Percentiles rank a stretch among this genome's conserved stretches.
Conservation (phyloP, 371 early-diverging fungal species). For the Rhizomucor miehei region DNA sequence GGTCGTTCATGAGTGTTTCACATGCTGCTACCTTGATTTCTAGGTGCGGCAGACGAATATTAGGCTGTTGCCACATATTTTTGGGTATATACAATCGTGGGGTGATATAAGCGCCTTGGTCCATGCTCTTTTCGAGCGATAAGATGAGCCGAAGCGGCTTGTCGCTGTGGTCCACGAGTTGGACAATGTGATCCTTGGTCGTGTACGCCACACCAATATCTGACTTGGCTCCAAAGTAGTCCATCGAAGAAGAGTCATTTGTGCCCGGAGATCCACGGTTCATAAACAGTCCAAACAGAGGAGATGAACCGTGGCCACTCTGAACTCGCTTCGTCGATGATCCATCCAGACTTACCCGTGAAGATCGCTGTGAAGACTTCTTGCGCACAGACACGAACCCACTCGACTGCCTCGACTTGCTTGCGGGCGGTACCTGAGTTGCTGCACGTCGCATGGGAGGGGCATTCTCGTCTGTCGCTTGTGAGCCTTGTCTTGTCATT, state of each 20-base stretch:
- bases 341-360: constrained; percentile 29
- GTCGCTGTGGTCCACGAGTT: constrained; percentile 8
- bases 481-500: not conserved
- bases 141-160: constrained; percentile 14
- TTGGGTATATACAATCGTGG: constrained; percentile 56
- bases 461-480: no score
- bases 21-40: constrained; percentile 57
- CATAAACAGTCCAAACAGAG: constrained; percentile 17
- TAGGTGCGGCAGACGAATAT: constrained; percentile 45
- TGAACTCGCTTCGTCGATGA: constrained; percentile 7
- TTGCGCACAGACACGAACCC: constrained; percentile 30
- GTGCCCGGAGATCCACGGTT: constrained; percentile 7
- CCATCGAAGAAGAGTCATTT: constrained; percentile 9
- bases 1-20: constrained; percentile 31
- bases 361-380: constrained; percentile 30
- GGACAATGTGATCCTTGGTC: not conserved
- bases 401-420: constrained; percentile 3
- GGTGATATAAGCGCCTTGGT: constrained; percentile 52
- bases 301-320: not conserved
- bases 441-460: constrained; percentile 3
- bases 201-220: constrained; percentile 5
- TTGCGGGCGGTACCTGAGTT: not conserved
- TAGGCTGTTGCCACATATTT: constrained; percentile 57
- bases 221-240: constrained; percentile 8
- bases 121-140: constrained; percentile 46